Evolutionary conservation across 441 rosid species (phyloP).

Genomic region (Manihot esculenta): DNA sequence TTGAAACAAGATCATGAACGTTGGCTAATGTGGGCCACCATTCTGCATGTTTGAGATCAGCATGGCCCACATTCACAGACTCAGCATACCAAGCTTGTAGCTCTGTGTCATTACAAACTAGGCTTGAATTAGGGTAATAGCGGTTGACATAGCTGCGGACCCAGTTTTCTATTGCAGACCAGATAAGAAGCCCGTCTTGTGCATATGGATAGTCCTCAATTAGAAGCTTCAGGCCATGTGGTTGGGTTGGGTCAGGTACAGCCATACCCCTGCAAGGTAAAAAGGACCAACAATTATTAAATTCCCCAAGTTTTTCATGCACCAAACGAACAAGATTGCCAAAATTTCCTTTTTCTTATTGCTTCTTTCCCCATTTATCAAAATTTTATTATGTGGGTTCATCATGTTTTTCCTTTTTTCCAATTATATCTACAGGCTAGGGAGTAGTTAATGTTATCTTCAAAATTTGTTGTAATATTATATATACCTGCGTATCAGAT

Average conservation of each 20-base stretch:
- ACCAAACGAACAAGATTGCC: constrained; percentile 8
- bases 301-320: background rate
- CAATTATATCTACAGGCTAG: no score
- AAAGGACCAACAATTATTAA: constrained; percentile 13
- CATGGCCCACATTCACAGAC: constrained; percentile 82
- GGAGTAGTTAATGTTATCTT: no score
- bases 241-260: constrained; percentile 77
- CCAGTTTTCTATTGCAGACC: constrained; percentile 86
- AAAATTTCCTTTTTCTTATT: constrained; percentile 19
- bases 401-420: background rate
- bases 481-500: constrained; percentile 80
- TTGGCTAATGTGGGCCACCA: constrained; percentile 86
- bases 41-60: constrained; percentile 57
- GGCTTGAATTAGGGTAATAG: constrained; percentile 60
- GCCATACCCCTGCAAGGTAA: constrained; percentile 77
- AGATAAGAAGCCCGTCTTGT: constrained; percentile 79
- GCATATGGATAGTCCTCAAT: constrained; percentile 95
- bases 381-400: background rate
- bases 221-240: constrained; percentile 76
- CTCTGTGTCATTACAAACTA: constrained; percentile 59
- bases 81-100: constrained; percentile 84
- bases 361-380: background rate
- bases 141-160: constrained; percentile 71
- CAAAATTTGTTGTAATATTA: no score
- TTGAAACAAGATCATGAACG: constrained; percentile 50